These are phyloP conservation scores for Calamus simplicifolius DNA, from an alignment of 176 grass and related monocot genomes.

Conservation along the genomic window DNA sequence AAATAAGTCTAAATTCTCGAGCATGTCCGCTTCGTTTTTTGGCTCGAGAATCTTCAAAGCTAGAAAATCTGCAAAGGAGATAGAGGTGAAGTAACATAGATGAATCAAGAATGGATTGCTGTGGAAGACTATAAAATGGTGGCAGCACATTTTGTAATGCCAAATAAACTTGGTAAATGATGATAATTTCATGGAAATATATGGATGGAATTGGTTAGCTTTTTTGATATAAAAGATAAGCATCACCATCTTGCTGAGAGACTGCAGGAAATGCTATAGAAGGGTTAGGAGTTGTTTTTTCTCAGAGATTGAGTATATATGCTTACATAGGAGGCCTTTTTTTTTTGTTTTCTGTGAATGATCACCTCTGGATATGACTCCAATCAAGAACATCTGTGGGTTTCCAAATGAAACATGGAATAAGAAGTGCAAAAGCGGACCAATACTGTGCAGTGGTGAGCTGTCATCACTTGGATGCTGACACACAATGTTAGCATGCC, in stretches of 20 bases:
- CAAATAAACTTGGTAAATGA: slow-evolving; percentile 25
- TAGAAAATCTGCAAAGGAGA: slow-evolving; percentile 52
- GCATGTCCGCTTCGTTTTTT: slow-evolving; percentile 9
- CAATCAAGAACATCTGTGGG: too few species aligned
- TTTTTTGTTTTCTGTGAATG: too few species aligned
- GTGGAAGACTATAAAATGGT: slow-evolving; percentile 28
- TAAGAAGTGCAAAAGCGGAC: too few species aligned
- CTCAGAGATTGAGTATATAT: too few species aligned
- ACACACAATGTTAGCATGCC: too few species aligned
- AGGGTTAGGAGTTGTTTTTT: too few species aligned
- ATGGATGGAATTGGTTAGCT: slow-evolving; percentile 19
- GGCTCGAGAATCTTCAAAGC: slow-evolving; percentile 42
- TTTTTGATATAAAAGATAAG: slow-evolving; percentile 11
- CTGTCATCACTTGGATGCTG: too few species aligned
- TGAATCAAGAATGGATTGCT: slow-evolving; percentile 32
- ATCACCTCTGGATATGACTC: too few species aligned
- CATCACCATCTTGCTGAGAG: slow-evolving; percentile 6
- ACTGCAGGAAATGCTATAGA: too few species aligned
- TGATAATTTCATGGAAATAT: slow-evolving; percentile 21
- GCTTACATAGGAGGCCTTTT: too few species aligned
- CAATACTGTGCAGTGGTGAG: too few species aligned
- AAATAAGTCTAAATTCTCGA: slow-evolving; percentile 36
- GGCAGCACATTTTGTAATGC: slow-evolving; percentile 21
- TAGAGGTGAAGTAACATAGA: slow-evolving; percentile 33
- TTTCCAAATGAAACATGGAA: too few species aligned